phyloP scores from a whole-genome alignment of 2,329 filamentous ascomycete genomes.

The Arthrocladium fulminans region DNA sequence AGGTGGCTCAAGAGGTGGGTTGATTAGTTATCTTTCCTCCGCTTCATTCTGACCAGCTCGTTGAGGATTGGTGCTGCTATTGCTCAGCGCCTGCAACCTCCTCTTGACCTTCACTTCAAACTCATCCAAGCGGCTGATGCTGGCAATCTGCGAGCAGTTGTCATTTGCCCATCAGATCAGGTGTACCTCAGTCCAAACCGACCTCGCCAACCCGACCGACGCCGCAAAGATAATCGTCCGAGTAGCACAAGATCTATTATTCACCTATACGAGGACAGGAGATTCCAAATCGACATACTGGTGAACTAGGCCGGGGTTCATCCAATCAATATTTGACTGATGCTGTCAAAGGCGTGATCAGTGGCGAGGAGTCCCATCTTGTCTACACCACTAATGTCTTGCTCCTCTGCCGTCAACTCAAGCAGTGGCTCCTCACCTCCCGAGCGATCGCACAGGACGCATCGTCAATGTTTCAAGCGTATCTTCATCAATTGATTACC shows the following conservation, averaged over 20 bases:
- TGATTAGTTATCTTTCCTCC: neutral
- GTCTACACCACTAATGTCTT: conserved; percentile 52
- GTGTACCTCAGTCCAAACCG: conserved; percentile 56
- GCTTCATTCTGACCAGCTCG: neutral
- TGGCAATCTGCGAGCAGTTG: conserved; percentile 48
- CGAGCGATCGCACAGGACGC: conserved; percentile 48
- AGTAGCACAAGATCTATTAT: conserved; percentile 10
- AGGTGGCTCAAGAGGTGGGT: neutral
- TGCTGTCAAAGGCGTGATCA: conserved; percentile 32
- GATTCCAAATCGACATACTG: conserved; percentile 29
- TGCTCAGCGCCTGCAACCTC: conserved; percentile 56
- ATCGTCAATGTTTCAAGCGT: conserved; percentile 51
- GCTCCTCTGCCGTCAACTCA: conserved; percentile 49
- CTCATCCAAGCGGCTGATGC: conserved; percentile 45
- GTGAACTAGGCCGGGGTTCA: conserved; percentile 52
- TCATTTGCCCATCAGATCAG: conserved; percentile 49
- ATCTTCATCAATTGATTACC: conserved; percentile 44
- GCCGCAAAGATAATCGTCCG: conserved; percentile 51
- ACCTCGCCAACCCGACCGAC: conserved; percentile 55
- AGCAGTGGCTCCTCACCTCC: conserved; percentile 46
- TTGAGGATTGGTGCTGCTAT: conserved; percentile 67
- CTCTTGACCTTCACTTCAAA: conserved; percentile 64
- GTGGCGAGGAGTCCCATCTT: conserved; percentile 42
- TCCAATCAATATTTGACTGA: no score
- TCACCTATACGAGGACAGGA: neutral